Percentiles rank a stretch among this genome's conserved stretches.
These are phyloP conservation scores for Starmera amethionina DNA, from an alignment of 805 yeast genomes.

Conservation along the genomic window DNA sequence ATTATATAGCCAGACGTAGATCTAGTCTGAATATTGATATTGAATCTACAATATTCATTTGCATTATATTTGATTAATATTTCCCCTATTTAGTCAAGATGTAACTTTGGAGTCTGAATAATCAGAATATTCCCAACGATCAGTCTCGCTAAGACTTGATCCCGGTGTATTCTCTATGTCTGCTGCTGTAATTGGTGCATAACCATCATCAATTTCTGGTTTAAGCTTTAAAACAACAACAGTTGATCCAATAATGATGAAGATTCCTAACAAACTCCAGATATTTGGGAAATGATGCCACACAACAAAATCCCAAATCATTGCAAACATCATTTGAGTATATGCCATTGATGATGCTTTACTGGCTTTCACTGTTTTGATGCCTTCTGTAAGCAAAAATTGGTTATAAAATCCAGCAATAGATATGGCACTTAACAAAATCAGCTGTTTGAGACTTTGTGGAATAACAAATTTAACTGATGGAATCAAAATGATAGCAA, in stretches of 20 bases:
- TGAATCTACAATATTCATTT: no score
- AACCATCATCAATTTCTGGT: slow-evolving; percentile 14
- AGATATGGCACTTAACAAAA: slow-evolving; percentile 51
- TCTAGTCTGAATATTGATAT: no score
- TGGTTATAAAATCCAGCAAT: slow-evolving; percentile 78
- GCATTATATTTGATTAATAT: no score
- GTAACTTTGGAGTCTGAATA: no score
- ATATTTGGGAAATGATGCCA: slow-evolving; percentile 69
- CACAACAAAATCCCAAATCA: slow-evolving; percentile 60
- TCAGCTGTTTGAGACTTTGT: slow-evolving; percentile 54
- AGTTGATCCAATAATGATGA: slow-evolving; percentile 59
- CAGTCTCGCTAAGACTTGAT: no score
- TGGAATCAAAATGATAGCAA: slow-evolving; percentile 46
- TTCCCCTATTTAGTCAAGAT: no score
- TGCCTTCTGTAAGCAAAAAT: slow-evolving; percentile 67
- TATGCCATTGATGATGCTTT: slow-evolving; percentile 69
- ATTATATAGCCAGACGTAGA: no score
- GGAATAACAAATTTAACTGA: slow-evolving; percentile 54
- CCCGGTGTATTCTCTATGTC: no score
- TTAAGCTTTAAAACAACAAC: slow-evolving; percentile 45
- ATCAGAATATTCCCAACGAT: no score
- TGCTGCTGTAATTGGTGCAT: no score
- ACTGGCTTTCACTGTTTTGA: slow-evolving; percentile 73
- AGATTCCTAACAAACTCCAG: slow-evolving; percentile 60
- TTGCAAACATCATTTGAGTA: slow-evolving; percentile 68